These are phyloP conservation scores for Xerocomus minutiporus DNA, from an alignment of 1,284 basidiomycete genomes.

Conservation along the genomic window DNA sequence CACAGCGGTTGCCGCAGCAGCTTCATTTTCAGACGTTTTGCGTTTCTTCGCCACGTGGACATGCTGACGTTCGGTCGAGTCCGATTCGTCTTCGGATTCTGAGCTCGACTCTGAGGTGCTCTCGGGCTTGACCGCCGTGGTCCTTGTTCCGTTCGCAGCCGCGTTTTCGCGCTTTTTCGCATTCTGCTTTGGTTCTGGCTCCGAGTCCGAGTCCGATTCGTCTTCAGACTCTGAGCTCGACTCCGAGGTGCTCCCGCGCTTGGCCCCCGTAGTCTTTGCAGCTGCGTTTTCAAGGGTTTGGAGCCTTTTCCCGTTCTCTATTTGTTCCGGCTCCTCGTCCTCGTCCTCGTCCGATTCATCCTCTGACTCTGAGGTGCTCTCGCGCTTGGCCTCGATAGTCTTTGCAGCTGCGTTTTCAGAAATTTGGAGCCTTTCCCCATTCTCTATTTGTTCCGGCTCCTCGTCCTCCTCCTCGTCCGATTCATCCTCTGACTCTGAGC, in stretches of 20 bases:
- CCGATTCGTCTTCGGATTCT: no score
- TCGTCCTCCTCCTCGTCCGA: background rate
- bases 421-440: background rate
- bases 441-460: slow-evolving; percentile 3
- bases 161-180: no score
- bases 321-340: background rate
- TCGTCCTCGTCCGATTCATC: slow-evolving; percentile 4
- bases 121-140: no score
- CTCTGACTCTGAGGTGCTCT: slow-evolving; percentile 21
- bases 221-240: slow-evolving; percentile 27
- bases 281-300: no score
- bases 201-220: background rate
- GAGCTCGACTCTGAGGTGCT: no score
- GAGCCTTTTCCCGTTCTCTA: slow-evolving; percentile 4
- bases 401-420: no score
- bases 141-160: no score
- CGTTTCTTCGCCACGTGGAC: slow-evolving; percentile 53
- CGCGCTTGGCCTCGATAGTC: background rate
- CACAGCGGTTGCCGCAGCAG: slow-evolving; percentile 46
- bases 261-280: background rate
- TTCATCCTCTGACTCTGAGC: slow-evolving; percentile 25
- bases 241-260: slow-evolving; percentile 15
- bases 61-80: no score
- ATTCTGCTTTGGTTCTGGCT: no score
- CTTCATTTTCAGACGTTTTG: slow-evolving; percentile 47